Evolutionary conservation across 257 asterid species (phyloP).

Genomic region (Dorcoceras hygrometricum): DNA sequence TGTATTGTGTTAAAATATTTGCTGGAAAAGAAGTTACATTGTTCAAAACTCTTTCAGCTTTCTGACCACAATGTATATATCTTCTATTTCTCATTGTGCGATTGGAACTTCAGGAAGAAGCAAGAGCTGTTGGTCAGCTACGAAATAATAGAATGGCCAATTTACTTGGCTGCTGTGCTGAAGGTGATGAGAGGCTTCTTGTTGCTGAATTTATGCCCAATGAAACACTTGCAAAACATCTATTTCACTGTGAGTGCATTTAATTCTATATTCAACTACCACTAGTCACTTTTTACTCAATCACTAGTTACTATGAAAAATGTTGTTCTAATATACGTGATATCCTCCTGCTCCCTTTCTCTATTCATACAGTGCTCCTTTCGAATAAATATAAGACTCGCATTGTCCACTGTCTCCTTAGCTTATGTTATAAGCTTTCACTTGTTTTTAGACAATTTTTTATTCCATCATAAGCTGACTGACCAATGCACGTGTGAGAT

Average conservation of each 20-base stretch:
- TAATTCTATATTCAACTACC: not conserved
- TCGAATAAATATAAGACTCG: too few species aligned
- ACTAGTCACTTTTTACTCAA: not conserved
- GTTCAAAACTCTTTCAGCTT: slow-evolving; percentile 18
- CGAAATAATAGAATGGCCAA: slow-evolving; percentile 74
- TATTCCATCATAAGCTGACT: too few species aligned
- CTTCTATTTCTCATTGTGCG: slow-evolving; percentile 13
- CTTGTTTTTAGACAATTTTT: not conserved
- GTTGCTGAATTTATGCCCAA: slow-evolving; percentile 96
- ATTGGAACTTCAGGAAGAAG: slow-evolving; percentile 70
- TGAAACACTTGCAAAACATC: slow-evolving; percentile 95
- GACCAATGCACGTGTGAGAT: not conserved
- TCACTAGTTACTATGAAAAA: not conserved
- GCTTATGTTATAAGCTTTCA: not conserved
- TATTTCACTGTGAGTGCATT: slow-evolving; percentile 81
- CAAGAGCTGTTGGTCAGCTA: slow-evolving; percentile 87
- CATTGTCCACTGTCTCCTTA: not conserved
- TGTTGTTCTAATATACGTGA: too few species aligned
- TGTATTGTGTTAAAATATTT: not conserved
- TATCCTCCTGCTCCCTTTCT: not conserved
- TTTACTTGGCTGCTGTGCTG: slow-evolving; percentile 93
- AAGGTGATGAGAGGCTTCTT: slow-evolving; percentile 93
- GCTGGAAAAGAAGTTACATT: not conserved
- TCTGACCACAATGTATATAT: not conserved
- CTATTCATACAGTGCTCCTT: not conserved